phyloP scores from a whole-genome alignment of 1,284 basidiomycete genomes.

The Pisolithus thermaeus region DNA sequence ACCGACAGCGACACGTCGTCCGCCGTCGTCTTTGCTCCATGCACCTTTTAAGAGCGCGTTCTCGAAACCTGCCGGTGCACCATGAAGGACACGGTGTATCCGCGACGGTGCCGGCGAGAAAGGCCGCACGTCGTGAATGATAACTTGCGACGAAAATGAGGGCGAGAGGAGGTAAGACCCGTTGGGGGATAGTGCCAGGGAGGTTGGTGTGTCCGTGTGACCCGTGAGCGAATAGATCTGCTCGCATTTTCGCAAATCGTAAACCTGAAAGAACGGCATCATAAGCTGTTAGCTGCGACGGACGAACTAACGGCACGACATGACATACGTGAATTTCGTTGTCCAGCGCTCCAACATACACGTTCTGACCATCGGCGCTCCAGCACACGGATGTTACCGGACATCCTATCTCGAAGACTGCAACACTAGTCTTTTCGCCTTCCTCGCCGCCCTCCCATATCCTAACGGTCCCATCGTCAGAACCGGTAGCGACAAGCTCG shows the following conservation, averaged over 20 bases:
- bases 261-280: constrained; percentile 48
- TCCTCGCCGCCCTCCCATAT: constrained; percentile 83
- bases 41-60: constrained; percentile 73
- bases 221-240: constrained; percentile 73
- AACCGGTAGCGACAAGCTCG: constrained; percentile 79
- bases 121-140: constrained; percentile 87
- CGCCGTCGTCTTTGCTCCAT: constrained; percentile 77
- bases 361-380: constrained; percentile 81
- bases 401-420: constrained; percentile 77
- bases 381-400: constrained; percentile 91
- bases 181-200: constrained; percentile 82
- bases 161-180: constrained; percentile 84
- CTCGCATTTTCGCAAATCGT: constrained; percentile 78
- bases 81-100: constrained; percentile 73
- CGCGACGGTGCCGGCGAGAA: constrained; percentile 81
- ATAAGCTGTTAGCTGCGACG: neutral
- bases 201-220: constrained; percentile 86
- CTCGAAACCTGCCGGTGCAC: constrained; percentile 90
- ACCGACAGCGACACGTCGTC: constrained; percentile 68
- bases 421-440: constrained; percentile 70
- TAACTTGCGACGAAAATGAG: constrained; percentile 79
- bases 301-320: neutral
- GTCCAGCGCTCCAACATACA: constrained; percentile 88
- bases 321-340: constrained; percentile 85
- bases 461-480: constrained; percentile 85